Conservation (phyloP, 2,329 filamentous ascomycete genomes). For the Capronia coronata region DNA sequence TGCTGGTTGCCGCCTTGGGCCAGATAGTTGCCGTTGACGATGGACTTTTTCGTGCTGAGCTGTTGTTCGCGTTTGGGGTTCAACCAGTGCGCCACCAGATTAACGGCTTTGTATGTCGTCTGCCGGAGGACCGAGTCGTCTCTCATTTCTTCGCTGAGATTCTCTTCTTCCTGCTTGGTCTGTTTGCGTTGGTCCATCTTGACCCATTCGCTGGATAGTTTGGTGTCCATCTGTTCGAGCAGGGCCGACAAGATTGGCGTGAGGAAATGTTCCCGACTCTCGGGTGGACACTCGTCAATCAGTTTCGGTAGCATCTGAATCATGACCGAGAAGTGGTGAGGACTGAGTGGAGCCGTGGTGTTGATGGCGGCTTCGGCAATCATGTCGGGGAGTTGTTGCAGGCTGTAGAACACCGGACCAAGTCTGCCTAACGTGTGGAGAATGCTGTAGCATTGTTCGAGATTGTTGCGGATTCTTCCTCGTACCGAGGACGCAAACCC, state of each 20-base stretch:
- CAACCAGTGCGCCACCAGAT: constrained; percentile 83
- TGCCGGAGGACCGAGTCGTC: constrained; percentile 90
- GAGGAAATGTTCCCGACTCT: constrained; percentile 70
- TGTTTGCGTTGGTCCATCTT: constrained; percentile 55
- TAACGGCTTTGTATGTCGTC: constrained; percentile 83
- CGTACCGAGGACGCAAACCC: constrained; percentile 90
- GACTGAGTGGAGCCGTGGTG: constrained; percentile 74
- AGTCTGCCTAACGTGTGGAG: constrained; percentile 88
- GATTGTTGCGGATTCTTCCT: constrained; percentile 78
- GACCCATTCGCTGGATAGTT: constrained; percentile 83
- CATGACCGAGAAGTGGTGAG: constrained; percentile 90
- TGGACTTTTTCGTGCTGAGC: constrained; percentile 26
- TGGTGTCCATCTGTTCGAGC: constrained; percentile 78
- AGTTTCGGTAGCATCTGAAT: constrained; percentile 81
- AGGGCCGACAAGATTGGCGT: constrained; percentile 75
- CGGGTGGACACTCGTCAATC: constrained; percentile 83
- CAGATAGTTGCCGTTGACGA: constrained; percentile 25
- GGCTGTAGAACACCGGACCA: constrained; percentile 84
- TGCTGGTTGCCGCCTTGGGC: constrained; percentile 34
- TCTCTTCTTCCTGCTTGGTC: constrained; percentile 60
- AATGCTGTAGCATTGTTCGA: constrained; percentile 90
- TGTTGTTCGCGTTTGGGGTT: constrained; percentile 64
- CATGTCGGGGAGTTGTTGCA: constrained; percentile 71
- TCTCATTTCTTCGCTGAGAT: constrained; percentile 94
- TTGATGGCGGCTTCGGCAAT: constrained; percentile 78